Evolutionary conservation across 306 rosid species (phyloP).

Genomic region (Lathyrus sativus): DNA sequence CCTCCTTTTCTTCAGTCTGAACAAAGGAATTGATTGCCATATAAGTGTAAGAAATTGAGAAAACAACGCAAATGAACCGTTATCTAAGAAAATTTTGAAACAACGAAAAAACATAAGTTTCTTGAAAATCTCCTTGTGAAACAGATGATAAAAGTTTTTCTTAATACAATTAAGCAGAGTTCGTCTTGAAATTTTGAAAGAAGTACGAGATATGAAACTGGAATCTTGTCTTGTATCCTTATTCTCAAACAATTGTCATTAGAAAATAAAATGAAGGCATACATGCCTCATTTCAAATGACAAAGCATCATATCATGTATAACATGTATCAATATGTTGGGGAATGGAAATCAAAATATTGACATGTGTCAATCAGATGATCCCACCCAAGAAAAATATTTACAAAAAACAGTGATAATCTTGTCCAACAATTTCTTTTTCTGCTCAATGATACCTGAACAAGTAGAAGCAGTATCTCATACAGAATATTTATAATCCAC

Average conservation of each 20-base stretch:
- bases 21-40: conserved; percentile 31
- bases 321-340: conserved; percentile 25
- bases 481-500: conserved; percentile 90
- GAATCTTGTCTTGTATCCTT: not conserved
- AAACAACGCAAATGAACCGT: conserved; percentile 16
- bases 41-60: conserved; percentile 25
- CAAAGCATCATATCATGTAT: conserved; percentile 20
- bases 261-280: conserved; percentile 2
- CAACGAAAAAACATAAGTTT: conserved; percentile 3
- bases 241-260: conserved; percentile 17
- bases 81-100: conserved; percentile 18
- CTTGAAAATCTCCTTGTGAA: conserved; percentile 13
- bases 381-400: conserved; percentile 20
- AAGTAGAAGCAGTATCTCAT: conserved; percentile 87
- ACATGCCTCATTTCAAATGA: conserved; percentile 12
- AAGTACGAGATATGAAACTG: conserved; percentile 10
- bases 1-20: conserved; percentile 91
- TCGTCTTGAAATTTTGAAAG: conserved; percentile 10
- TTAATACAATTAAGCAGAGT: conserved; percentile 8
- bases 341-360: not conserved
- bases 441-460: conserved; percentile 72
- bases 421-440: conserved; percentile 23
- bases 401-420: conserved; percentile 25
- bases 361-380: conserved; percentile 29
- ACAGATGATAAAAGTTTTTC: not conserved